These are phyloP conservation scores for Leptographium lundbergii DNA, from an alignment of 2,329 filamentous ascomycete species.

Conservation along the genomic window DNA sequence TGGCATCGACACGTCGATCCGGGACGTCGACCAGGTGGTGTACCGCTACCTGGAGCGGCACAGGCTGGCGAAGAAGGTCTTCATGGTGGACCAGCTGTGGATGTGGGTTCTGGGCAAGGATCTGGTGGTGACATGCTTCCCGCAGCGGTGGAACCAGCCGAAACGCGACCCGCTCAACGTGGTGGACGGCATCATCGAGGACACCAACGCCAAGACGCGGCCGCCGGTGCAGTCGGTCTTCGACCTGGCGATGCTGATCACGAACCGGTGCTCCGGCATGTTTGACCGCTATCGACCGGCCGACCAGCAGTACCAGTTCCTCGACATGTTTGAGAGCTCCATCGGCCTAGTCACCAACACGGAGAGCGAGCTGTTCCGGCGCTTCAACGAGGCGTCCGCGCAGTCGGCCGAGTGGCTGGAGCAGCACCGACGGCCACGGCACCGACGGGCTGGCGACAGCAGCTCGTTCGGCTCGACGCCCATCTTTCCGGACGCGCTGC, in stretches of 20 bases:
- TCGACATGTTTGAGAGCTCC: conserved; percentile 55
- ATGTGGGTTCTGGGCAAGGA: conserved; percentile 48
- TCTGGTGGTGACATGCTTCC: conserved; percentile 46
- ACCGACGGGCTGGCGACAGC: background rate
- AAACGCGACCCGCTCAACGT: conserved; percentile 51
- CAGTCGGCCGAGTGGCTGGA: conserved; percentile 42
- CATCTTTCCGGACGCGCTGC: conserved; percentile 39
- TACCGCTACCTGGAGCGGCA: conserved; percentile 38
- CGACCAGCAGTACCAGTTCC: conserved; percentile 48
- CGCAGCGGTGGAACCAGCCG: conserved; percentile 45
- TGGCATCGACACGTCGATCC: conserved; percentile 45
- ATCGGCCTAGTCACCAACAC: conserved; percentile 41
- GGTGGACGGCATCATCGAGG: conserved; percentile 48
- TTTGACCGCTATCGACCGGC: conserved; percentile 46
- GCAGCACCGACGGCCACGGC: conserved; percentile 19
- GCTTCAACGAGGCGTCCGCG: conserved; percentile 45
- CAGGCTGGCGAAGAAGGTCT: conserved; percentile 40
- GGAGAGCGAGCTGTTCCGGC: conserved; percentile 45
- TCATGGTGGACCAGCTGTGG: conserved; percentile 60
- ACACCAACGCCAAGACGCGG: conserved; percentile 50
- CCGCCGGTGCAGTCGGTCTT: conserved; percentile 48
- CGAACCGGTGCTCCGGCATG: conserved; percentile 43
- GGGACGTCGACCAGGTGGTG: conserved; percentile 52
- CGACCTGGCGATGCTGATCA: conserved; percentile 50
- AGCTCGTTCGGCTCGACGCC: background rate